Conservation (phyloP, 805 yeast species). For the Saitoella complicata region DNA sequence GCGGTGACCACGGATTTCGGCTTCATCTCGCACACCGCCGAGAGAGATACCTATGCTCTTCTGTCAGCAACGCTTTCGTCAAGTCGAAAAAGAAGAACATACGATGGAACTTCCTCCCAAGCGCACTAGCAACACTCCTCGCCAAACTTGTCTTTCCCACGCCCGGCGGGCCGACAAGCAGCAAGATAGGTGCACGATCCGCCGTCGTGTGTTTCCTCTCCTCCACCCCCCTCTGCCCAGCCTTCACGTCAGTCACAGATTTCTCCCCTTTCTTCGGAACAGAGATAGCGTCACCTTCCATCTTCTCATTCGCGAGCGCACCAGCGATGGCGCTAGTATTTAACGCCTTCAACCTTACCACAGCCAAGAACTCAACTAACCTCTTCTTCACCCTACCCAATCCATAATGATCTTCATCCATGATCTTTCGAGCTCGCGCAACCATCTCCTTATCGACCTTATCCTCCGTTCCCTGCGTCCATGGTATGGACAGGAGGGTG, state of each 20-base stretch:
- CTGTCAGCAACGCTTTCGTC: not conserved
- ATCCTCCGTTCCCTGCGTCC: constrained; percentile 18
- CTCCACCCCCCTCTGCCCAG: not conserved
- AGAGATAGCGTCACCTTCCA: not conserved
- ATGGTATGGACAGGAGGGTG: constrained; percentile 25
- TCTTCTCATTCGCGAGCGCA: constrained; percentile 4
- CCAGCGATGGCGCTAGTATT: constrained; percentile 3
- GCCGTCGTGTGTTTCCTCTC: constrained; percentile 4
- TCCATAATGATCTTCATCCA: constrained; percentile 70
- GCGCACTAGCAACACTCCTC: constrained; percentile 56
- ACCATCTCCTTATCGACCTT: constrained; percentile 26
- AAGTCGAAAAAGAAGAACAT: too few relatives aligned
- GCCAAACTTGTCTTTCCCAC: constrained; percentile 85
- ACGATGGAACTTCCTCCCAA: constrained; percentile 62
- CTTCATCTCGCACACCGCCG: constrained; percentile 80
- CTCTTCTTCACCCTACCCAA: constrained; percentile 57
- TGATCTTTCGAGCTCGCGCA: constrained; percentile 33
- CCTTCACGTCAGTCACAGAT: not conserved
- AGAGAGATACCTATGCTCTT: constrained; percentile 32
- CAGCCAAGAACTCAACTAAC: constrained; percentile 63
- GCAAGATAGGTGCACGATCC: constrained; percentile 46
- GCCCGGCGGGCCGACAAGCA: constrained; percentile 86
- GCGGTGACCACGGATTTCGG: constrained; percentile 80
- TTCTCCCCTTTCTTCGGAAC: not conserved
- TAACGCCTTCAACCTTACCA: constrained; percentile 38